These are phyloP conservation scores for Scutellaria minor DNA, from an alignment of 257 asterid genomes.

Conservation along the genomic window DNA sequence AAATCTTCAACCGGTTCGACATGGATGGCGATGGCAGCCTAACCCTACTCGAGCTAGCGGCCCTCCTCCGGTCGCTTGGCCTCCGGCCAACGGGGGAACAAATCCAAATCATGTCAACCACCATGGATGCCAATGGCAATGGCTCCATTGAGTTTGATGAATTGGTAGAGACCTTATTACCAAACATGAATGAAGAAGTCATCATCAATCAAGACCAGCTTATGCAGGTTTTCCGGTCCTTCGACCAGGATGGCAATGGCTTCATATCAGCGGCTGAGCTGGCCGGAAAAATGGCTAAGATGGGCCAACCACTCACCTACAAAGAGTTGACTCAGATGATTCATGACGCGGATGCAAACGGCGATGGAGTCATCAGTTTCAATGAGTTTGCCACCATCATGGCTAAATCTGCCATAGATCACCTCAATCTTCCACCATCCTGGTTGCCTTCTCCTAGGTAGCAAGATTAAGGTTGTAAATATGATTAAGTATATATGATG, in stretches of 20 bases:
- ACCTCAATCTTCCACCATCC: constrained; percentile 52
- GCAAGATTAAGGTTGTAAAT: neutral
- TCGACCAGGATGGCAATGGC: constrained; percentile 90
- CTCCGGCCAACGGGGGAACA: constrained; percentile 79
- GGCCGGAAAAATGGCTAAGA: constrained; percentile 88
- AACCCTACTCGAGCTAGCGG: constrained; percentile 79
- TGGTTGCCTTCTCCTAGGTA: constrained; percentile 28
- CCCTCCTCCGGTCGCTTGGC: constrained; percentile 83
- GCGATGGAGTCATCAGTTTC: constrained; percentile 85
- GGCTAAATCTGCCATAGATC: constrained; percentile 77
- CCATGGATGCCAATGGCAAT: constrained; percentile 80
- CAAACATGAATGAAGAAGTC: constrained; percentile 60
- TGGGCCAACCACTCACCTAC: constrained; percentile 85
- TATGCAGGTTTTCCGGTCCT: constrained; percentile 68
- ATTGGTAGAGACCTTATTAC: constrained; percentile 58
- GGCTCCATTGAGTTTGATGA: constrained; percentile 87
- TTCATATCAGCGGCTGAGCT: constrained; percentile 81
- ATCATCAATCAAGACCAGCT: constrained; percentile 68
- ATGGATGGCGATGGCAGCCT: constrained; percentile 93
- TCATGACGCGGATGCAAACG: constrained; percentile 75
- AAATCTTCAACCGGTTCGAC: constrained; percentile 82
- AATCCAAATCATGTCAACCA: constrained; percentile 60
- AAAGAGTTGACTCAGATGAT: constrained; percentile 80
- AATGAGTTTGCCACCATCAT: constrained; percentile 67
- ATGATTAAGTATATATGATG: neutral